Base-by-base conservation (phyloP, 2,329 filamentous ascomycete genomes). In the Pseudogymnoascus sp. region DNA sequence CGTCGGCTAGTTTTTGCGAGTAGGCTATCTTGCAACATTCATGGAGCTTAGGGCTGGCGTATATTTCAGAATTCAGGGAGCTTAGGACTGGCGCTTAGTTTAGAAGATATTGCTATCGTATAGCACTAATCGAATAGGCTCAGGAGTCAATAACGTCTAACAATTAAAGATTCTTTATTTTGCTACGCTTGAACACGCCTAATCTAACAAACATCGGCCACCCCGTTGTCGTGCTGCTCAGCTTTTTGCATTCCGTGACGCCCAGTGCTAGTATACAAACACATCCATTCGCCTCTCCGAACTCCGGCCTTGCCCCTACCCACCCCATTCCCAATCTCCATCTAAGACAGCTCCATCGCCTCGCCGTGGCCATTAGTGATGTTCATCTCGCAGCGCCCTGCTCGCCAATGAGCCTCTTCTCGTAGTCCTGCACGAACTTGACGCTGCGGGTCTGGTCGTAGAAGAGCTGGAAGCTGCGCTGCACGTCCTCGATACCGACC, bases 401-500 rank as follows among this genome's bases (percentile, higher is more conserved):
- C 66, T 96, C 88, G 66, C 92, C 91, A 74, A 99, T 97, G 67
- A 99, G 86, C 41, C 93, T 85, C 80, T 93, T 93, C 79, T 97
- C 95, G 64, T 89, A 96, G 67, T 96, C 90, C 63, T 83, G 78
- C 49, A 99, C 91, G 71, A 97, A 97, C 76, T 91, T 90, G 70
- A 96, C 89, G 75, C 93, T 97, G 69, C 95, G 84, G 59, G 80
- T 80, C 0, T 93, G 88, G 74, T 99, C 95, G 77, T 93, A 96
- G 79, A 99, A 99, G 59, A 99, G 84, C 72, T 88, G 83, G 81
- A 93, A 99, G 77, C 91, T 96, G 69, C 93, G 86, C 79, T 96
- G 89, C 11, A 99, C 93, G 72, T 99, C 95, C 62, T 91, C 86
- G 63, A 96, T 83, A 63, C 83, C 85, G 58, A 99, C 90, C 71